A percentile compares a stretch with the other conserved stretches of the same genome.
phyloP scores from a whole-genome alignment of 208 protist genomes.

The Trypanosoma congolense region DNA sequence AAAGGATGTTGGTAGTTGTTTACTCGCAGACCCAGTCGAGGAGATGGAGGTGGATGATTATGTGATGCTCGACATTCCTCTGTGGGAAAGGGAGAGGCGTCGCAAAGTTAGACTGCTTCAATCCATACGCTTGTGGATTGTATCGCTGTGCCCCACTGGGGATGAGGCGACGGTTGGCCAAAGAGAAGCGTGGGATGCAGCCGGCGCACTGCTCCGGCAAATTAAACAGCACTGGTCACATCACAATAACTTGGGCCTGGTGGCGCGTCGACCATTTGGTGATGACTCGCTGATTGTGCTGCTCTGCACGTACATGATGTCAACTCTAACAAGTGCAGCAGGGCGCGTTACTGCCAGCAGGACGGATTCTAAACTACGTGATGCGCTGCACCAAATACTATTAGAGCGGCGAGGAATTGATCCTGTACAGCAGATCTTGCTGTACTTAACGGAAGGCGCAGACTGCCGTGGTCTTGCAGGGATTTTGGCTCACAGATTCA shows the following conservation, averaged over 20 bases:
- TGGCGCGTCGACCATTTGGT: constrained; percentile 21
- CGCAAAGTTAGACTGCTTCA: constrained; percentile 10
- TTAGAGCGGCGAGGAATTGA: constrained; percentile 6
- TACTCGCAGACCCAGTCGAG: constrained; percentile 27
- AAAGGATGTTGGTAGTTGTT: neutral
- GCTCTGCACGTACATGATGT: constrained; percentile 28
- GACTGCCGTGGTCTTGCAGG: neutral
- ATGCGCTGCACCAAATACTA: constrained; percentile 1
- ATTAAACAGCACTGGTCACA: constrained; percentile 9
- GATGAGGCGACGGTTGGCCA: neutral
- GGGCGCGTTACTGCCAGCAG: too few relatives aligned
- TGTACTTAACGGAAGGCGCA: constrained; percentile 10
- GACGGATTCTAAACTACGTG: neutral
- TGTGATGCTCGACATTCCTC: constrained; percentile 1
- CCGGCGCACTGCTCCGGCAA: constrained; percentile 12
- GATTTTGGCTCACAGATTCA: constrained; percentile 15
- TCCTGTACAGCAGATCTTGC: constrained; percentile 9
- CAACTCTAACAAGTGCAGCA: constrained; percentile 4
- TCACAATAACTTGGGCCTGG: neutral
- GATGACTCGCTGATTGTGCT: constrained; percentile 54
- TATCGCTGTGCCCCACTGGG: constrained; percentile 1
- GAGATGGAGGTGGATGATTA: constrained; percentile 9
- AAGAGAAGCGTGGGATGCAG: constrained; percentile 7
- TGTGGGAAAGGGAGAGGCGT: constrained; percentile 1
- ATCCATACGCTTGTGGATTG: constrained; percentile 22